Evolutionary conservation across 2,329 filamentous ascomycete genomes (phyloP).

Genomic region (Fusarium tricinctum): DNA sequence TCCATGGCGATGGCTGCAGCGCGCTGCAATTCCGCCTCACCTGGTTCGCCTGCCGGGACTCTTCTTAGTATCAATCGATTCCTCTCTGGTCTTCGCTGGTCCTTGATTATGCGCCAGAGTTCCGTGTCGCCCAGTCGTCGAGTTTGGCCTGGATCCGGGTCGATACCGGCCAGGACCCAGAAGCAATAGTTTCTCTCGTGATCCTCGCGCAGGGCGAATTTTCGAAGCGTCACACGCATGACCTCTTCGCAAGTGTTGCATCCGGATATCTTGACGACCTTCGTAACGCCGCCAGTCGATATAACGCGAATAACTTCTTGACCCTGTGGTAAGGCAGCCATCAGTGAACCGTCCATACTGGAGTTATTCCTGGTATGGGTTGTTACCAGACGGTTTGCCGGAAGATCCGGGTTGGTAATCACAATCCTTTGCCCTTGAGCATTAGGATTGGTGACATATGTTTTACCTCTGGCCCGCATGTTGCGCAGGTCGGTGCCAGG

Average conservation of each 20-base stretch:
- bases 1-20: constrained; percentile 92
- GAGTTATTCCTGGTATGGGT: constrained; percentile 84
- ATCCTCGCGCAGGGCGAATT: constrained; percentile 88
- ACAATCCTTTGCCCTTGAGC: constrained; percentile 39
- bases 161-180: constrained; percentile 88
- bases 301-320: constrained; percentile 94
- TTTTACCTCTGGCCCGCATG: constrained; percentile 67
- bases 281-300: constrained; percentile 90
- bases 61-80: constrained; percentile 92
- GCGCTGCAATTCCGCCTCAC: constrained; percentile 85
- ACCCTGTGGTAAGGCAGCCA: constrained; percentile 86
- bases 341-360: constrained; percentile 87
- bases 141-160: constrained; percentile 85
- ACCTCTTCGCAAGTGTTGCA: constrained; percentile 95
- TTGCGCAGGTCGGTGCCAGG: constrained; percentile 66
- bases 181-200: constrained; percentile 98
- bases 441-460: constrained; percentile 39
- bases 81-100: constrained; percentile 85
- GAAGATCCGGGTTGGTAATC: constrained; percentile 70
- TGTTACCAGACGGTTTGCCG: constrained; percentile 72
- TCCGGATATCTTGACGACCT: constrained; percentile 92
- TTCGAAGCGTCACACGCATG: constrained; percentile 88
- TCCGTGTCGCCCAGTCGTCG: constrained; percentile 88
- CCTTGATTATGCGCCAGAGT: constrained; percentile 90
- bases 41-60: constrained; percentile 92